Conservation (phyloP, 2,329 filamentous ascomycete species). For the Rhytidhysteron rufulum region DNA sequence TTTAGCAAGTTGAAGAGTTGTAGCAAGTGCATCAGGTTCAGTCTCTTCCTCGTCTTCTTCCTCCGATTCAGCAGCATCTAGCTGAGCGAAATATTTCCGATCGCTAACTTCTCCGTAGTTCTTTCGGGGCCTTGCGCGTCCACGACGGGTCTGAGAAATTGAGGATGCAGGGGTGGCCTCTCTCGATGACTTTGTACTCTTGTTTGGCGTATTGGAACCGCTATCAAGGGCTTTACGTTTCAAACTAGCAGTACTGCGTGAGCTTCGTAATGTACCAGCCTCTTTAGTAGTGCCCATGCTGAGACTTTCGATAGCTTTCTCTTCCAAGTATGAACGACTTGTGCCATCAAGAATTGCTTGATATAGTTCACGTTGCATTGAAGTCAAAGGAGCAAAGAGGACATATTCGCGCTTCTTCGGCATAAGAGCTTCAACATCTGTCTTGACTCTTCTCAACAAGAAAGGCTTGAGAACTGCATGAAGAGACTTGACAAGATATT, state of each 20-base stretch:
- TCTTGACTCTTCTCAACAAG: conserved; percentile 81
- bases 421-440: conserved; percentile 85
- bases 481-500: conserved; percentile 78
- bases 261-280: conserved; percentile 47
- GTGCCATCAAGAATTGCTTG: conserved; percentile 62
- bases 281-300: conserved; percentile 40
- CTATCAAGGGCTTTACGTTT: conserved; percentile 55
- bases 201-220: conserved; percentile 51
- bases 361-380: conserved; percentile 88
- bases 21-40: conserved; percentile 62
- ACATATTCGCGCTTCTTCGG: conserved; percentile 97
- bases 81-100: conserved; percentile 74
- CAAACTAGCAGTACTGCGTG: conserved; percentile 40
- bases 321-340: conserved; percentile 61
- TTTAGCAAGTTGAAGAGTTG: conserved; percentile 74
- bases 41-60: conserved; percentile 39
- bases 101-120: conserved; percentile 73
- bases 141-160: conserved; percentile 46
- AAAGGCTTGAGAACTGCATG: conserved; percentile 92
- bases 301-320: conserved; percentile 67
- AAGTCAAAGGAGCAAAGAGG: conserved; percentile 85
- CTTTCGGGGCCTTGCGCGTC: conserved; percentile 52
- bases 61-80: conserved; percentile 60
- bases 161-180: conserved; percentile 67
- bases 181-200: conserved; percentile 72